Base-by-base conservation (phyloP, 1,139 yeast species). In the Arxiozyma bovina region DNA sequence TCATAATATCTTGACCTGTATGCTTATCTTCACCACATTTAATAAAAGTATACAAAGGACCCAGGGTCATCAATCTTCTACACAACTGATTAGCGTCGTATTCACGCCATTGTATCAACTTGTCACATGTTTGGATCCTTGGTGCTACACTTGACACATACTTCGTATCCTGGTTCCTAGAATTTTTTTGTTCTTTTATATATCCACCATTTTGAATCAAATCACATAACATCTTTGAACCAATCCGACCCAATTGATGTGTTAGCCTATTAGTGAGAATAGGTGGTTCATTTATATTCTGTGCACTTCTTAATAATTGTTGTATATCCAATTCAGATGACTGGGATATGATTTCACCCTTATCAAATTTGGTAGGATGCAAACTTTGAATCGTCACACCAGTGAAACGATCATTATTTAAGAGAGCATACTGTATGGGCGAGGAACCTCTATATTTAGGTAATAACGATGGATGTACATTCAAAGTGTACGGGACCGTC, bases 321-420 rank as follows among this genome's bases (percentile, higher is more conserved):
- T 6, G n/a, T 34, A 34, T 34, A 34, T 15, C n/a, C n/a, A 15
- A 34, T 15, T 34, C 40, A 12, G 6, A 15, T 8, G 40, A 34
- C 60, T 85, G 94, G 18, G 75, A 68, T 1, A 93, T 66, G 0
- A 93, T 78, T 8, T 76, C 74, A 0, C 99, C 99, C 48, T 74
- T 76, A 63, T 93, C 99, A 64, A 93, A 93, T 64, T 83, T 78
- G 0, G 85, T 78, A 0, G 97, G 96, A 66, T 93, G 96, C 21
- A 93, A 70, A 0, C 96, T 87, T 68, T 93, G 99, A 0, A 93
- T 79, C 0, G 96, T 81, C 11, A 89, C 96, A 0, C 99, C 99
- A 0, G 97, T 85, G 34, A 55, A 60, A 1, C 59, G 46, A 59
- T 86, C 93, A 15, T 96, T 34, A 15, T 34, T 34, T 15, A 34